Base-by-base conservation (phyloP, 306 rosid species). In the Corylus americana region DNA sequence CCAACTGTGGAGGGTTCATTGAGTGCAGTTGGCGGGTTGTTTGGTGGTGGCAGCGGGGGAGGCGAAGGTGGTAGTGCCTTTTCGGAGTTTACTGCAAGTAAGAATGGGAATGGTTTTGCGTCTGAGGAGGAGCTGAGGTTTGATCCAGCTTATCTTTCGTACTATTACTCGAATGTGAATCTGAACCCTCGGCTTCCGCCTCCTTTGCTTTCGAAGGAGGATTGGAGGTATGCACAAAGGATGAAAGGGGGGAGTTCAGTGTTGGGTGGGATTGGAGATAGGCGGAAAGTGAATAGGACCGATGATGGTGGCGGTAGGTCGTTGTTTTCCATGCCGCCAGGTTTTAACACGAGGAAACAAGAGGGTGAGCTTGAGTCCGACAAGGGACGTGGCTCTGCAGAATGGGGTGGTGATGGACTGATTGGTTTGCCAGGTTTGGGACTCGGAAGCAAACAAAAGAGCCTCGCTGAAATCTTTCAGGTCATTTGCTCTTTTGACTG, bases 391-490 rank as follows among this genome's bases (percentile, higher is more conserved):
- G 92, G 92, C 70, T 86, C 94, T 0, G 80, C 87, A 1, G 97
- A 93, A 77, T 94, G 97, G 96, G 94, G 97, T 44, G 93, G 81
- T 18, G 93, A 94, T 83, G 94, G 96, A 64, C 82, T 94, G 64
- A 92, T 92, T 82, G 98, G 98, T 74, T 84, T 92, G 83, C 93
- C 96, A 18, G 87, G 96, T 83, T 77, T 94, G 27, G 98, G 97
- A 44, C 96, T 90, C 77, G 87, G 94, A 74, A 88, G 76, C 92
- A 90, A 90, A 84, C 97, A 90, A 39, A 94, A 90, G 80, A 94
- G 97, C 80, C 85, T 92, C 78, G 98, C 97, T 17, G 97, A 95
- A 79, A 91, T 91, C 78, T 92, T 95, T 77, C 98, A 95, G 99
- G 99, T 95, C 81, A 79, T 74, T 77, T 81, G 35, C 73, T 74